Percentiles rank a stretch among this genome's conserved stretches.
phyloP scores from a whole-genome alignment of 2,329 filamentous ascomycete species.

The Neonectria hederae region DNA sequence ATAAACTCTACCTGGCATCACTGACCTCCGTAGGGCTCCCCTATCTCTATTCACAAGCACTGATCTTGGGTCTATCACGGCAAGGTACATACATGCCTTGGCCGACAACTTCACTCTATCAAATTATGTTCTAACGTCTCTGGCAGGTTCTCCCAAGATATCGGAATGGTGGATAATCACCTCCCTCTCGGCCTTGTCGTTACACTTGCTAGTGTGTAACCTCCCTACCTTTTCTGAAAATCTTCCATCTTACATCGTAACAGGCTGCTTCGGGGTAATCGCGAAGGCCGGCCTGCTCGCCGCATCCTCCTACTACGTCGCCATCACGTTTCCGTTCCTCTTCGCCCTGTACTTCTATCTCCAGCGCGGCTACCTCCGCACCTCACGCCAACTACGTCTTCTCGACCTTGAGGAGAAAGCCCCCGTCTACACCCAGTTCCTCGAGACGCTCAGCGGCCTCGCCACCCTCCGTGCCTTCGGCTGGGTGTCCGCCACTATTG shows the following conservation, averaged over 20 bases:
- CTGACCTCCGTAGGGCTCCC: constrained; percentile 46
- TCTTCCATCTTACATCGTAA: constrained; percentile 5
- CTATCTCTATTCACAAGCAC: constrained; percentile 52
- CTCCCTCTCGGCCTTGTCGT: constrained; percentile 49
- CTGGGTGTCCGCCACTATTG: constrained; percentile 52
- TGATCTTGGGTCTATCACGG: constrained; percentile 53
- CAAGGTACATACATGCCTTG: constrained; percentile 45
- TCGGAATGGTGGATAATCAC: constrained; percentile 54
- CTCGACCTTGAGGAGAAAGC: constrained; percentile 55
- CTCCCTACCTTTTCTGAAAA: neutral
- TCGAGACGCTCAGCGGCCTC: constrained; percentile 59
- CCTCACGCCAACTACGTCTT: constrained; percentile 54
- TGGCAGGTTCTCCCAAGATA: constrained; percentile 55
- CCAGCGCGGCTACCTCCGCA: constrained; percentile 53
- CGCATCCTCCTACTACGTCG: constrained; percentile 44
- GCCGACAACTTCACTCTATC: neutral
- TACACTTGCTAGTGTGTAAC: constrained; percentile 48
- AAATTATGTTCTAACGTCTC: neutral
- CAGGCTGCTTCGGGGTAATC: constrained; percentile 47
- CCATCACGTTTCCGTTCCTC: constrained; percentile 55
- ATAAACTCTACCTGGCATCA: neutral
- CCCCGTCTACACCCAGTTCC: constrained; percentile 52
- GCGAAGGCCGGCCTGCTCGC: constrained; percentile 40
- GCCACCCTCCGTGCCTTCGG: constrained; percentile 64
- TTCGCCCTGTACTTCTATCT: constrained; percentile 55